These are phyloP conservation scores for Lantana camara DNA, from an alignment of 257 asterid species.

Conservation along the genomic window DNA sequence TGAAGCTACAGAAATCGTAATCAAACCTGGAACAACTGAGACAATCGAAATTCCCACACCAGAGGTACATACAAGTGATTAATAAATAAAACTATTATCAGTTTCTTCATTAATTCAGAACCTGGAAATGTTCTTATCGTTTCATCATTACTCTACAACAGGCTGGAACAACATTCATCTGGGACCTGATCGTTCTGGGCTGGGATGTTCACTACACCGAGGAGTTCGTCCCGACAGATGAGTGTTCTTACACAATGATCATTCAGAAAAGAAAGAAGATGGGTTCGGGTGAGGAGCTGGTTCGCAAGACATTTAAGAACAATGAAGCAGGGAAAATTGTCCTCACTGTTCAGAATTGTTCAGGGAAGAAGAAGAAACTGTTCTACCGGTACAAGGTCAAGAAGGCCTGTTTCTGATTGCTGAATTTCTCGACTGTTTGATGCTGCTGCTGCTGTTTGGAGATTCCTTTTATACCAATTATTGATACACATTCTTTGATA, in stretches of 20 bases:
- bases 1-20: constrained; percentile 52
- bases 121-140: background rate
- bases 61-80: constrained; percentile 44
- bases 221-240: constrained; percentile 70
- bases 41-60: constrained; percentile 64
- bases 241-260: constrained; percentile 65
- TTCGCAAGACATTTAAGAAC: constrained; percentile 74
- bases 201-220: constrained; percentile 81
- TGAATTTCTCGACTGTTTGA: background rate
- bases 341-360: constrained; percentile 52
- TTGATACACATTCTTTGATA: constrained; percentile 33
- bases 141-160: constrained; percentile 25
- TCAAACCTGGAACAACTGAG: constrained; percentile 69
- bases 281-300: constrained; percentile 41
- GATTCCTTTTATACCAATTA: constrained; percentile 30
- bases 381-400: constrained; percentile 66
- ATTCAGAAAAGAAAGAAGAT: constrained; percentile 67
- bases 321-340: constrained; percentile 65
- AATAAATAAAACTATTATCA: background rate
- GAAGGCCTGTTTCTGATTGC: constrained; percentile 47
- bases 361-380: constrained; percentile 73
- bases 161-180: constrained; percentile 65
- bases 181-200: constrained; percentile 65
- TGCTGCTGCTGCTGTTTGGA: constrained; percentile 16
- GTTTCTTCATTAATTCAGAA: background rate